Evolutionary conservation across 768 basidiomycete genomes (phyloP), one percentile per base, ranked within the genome.

Genomic region (Rhodotorula paludigena): DNA sequence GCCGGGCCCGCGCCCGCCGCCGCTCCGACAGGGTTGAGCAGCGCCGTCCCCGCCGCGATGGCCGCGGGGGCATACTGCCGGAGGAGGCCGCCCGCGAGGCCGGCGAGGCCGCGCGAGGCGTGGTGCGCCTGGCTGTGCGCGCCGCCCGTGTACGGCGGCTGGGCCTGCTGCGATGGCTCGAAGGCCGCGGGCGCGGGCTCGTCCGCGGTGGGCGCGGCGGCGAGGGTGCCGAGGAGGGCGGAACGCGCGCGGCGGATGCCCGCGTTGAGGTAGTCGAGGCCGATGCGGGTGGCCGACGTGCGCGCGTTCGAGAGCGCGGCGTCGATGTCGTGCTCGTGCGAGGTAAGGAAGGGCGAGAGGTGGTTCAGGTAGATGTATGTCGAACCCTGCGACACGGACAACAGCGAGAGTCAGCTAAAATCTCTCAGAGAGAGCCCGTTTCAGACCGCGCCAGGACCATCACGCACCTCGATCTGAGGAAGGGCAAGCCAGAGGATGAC

Each of bases 311-410:
- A 70, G 12, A 81, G 67, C 64, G 78, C 76, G 15, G 72, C 69
- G 60, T 81, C 81, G 69, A 81, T 80, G 57, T 80, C 80, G 18
- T 44, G 25, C 57, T 81, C 80, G 70, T 81, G 79, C 45, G 78
- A 71, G 23, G 71, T 63, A 66, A 81, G 79, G 66, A 80, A 71
- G 0, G 81, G 81, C 10, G 77, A 76, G n/a, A 81, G 72, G 66
- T 79, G 77, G 23, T 71, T 68, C 2, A 71, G 61, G 74, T 81
- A 81, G 63, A 81, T 69, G 66, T 77, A 78, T 16, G 78, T 76
- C 16, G 80, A 79, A 32, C 81, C 80, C 79, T 81, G 69, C 18
- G 30, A n/a, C n/a, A n/a, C n/a, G n/a, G n/a, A n/a, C n/a, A n/a
- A n/a, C n/a, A n/a, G n/a, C n/a, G n/a, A n/a, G n/a, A n/a, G n/a